phyloP scores from a whole-genome alignment of 2,329 filamentous ascomycete species.

The Beauveria medogensis region DNA sequence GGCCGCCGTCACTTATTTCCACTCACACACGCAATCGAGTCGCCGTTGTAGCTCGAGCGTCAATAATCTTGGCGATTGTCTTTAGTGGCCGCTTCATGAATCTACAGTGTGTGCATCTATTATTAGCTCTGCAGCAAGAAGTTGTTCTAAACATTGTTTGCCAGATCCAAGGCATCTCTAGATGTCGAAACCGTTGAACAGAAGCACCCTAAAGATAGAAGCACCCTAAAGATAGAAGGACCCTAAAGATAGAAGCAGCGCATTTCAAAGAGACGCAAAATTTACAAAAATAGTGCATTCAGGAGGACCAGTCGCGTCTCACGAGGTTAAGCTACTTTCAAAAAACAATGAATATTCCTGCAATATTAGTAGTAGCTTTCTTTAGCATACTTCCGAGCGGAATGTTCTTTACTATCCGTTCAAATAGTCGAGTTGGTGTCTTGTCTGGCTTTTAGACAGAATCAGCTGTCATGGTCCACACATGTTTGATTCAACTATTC shows the following conservation, averaged over 20 bases:
- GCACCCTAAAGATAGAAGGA: not conserved
- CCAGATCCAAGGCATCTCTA: not conserved
- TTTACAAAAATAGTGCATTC: not conserved
- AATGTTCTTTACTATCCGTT: not conserved
- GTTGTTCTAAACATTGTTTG: no score
- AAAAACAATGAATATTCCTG: no score
- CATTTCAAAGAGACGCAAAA: no score
- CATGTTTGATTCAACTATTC: not conserved
- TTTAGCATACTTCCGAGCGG: not conserved
- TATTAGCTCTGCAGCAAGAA: not conserved
- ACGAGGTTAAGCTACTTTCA: not conserved
- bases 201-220: not conserved
- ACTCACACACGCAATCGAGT: not conserved
- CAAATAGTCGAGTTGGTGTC: not conserved
- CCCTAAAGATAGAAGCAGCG: not conserved
- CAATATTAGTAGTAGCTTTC: no score
- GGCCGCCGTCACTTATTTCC: not conserved
- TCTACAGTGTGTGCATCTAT: not conserved
- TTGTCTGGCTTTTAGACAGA: not conserved
- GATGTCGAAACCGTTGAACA: not conserved
- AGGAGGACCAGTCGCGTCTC: no score
- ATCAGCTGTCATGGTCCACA: not conserved
- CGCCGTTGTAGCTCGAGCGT: not conserved
- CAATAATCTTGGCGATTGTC: not conserved
- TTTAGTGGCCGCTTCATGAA: not conserved